Evolutionary conservation across 352 stramenopile genomes (phyloP).

Genomic region (Phytophthora syringae): DNA sequence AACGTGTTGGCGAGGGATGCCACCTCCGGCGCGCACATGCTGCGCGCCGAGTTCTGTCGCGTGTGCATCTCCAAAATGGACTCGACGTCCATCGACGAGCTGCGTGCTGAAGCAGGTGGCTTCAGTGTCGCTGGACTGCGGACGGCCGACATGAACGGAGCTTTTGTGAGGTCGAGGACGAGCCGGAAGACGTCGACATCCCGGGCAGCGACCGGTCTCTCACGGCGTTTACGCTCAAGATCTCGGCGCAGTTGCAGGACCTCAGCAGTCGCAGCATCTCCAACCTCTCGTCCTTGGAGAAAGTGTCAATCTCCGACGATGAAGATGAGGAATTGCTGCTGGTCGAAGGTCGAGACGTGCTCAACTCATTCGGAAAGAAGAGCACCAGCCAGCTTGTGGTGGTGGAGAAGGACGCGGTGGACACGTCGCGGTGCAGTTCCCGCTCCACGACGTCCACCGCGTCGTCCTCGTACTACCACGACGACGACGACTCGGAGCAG

Average conservation of each 20-base stretch:
- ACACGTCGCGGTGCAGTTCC: slow-evolving; percentile 33
- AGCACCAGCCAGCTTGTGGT: slow-evolving; percentile 7
- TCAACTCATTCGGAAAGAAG: slow-evolving; percentile 49
- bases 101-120: slow-evolving; percentile 20
- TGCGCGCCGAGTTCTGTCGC: slow-evolving; percentile 40
- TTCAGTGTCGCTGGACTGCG: slow-evolving; percentile 10
- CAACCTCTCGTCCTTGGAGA: slow-evolving; percentile 43
- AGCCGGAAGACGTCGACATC: slow-evolving; percentile 32
- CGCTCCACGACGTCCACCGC: slow-evolving; percentile 41
- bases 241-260: slow-evolving; percentile 36
- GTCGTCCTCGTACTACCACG: slow-evolving; percentile 34
- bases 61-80: slow-evolving; percentile 42
- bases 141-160: slow-evolving; percentile 16
- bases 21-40: slow-evolving; percentile 21
- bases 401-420: slow-evolving; percentile 24
- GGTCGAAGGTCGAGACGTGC: slow-evolving; percentile 35
- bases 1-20: slow-evolving; percentile 35
- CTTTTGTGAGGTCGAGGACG: slow-evolving; percentile 20
- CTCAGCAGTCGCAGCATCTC: slow-evolving; percentile 30
- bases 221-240: slow-evolving; percentile 42
- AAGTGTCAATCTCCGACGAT: slow-evolving; percentile 13
- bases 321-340: slow-evolving; percentile 29
- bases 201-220: slow-evolving; percentile 36
- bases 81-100: slow-evolving; percentile 33
- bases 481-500: slow-evolving; percentile 34